Base-by-base conservation (phyloP, 352 stramenopile species). In the Phytophthora pluvialis region DNA sequence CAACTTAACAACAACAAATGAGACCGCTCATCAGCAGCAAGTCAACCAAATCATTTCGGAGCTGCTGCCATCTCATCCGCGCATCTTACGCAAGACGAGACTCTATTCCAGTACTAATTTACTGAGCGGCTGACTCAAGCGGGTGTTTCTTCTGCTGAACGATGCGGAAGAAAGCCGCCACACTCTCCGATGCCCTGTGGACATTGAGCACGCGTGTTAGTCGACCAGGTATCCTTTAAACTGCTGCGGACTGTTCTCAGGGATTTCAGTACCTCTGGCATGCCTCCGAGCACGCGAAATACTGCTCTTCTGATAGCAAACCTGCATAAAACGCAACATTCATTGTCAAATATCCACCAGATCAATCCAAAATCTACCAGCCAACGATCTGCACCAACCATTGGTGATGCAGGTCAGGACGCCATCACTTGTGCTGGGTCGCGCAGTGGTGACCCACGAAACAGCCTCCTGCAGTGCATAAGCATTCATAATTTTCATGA, bases 251-350 rank as follows among this genome's bases (percentile, higher is more conserved):
- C 21, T 21, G 21, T 21, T 21, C 2, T 21, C 21, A 21, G 21
- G 21, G 21, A 21, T 21, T 21, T 1, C 21, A 21, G 21, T 21
- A 53, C 67, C 86, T 70, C 40, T 90, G 81, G 10, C 86, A 95
- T 25, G 86, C 86, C 54, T 95, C 86, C 0, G 83, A 91, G 43
- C 83, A 89, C 26, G 86, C 82, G 70, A 95, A 95, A 56, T 91
- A 95, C 57, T 93, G 81, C 33, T 91, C 83, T 72, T 95, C 84
- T 5, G 78, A 83, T 42, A 93, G 67, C 43, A 92, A 60, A 28
- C 81, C 81, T 90, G 50, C 5, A 65, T 5, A n/a, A 18, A 39
- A 55, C 43, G 53, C 13, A 46, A 45, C 6, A 51, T 31, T 48
- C 35, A 40, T 28, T 32, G n/a, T 40, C 12, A 43, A 13, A 35